A percentile compares a stretch with the other conserved stretches of the same genome.
phyloP scores from a whole-genome alignment of 352 stramenopile species.

The Phytophthora multivora region DNA sequence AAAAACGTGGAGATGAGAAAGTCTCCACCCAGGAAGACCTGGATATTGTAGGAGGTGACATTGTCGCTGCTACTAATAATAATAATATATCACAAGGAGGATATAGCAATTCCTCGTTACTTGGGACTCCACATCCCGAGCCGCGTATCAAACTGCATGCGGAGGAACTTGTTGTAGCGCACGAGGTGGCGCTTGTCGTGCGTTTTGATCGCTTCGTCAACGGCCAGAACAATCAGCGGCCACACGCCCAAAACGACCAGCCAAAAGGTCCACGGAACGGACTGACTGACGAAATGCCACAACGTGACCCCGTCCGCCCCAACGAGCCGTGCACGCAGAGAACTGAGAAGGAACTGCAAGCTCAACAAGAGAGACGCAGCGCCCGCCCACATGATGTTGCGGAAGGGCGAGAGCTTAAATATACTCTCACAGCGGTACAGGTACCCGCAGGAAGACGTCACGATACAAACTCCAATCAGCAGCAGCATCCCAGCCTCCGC shows the following conservation, averaged over 20 bases:
- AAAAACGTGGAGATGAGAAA: constrained; percentile 14
- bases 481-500: constrained; percentile 81
- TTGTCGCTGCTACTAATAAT: neutral
- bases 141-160: constrained; percentile 89
- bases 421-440: constrained; percentile 82
- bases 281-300: constrained; percentile 47
- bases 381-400: constrained; percentile 71
- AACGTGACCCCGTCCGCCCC: constrained; percentile 59
- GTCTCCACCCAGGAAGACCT: constrained; percentile 14
- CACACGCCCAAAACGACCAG: constrained; percentile 48
- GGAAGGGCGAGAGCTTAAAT: constrained; percentile 63
- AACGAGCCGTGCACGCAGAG: constrained; percentile 46
- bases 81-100: too few species aligned
- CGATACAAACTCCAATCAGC: constrained; percentile 64
- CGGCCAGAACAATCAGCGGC: constrained; percentile 58
- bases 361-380: constrained; percentile 44
- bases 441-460: constrained; percentile 76
- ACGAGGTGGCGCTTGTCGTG: constrained; percentile 78
- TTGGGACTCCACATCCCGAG: constrained; percentile 91
- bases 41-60: constrained; percentile 2
- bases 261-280: constrained; percentile 74
- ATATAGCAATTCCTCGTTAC: too few species aligned
- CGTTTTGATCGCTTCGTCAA: constrained; percentile 76
- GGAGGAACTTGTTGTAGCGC: constrained; percentile 85
- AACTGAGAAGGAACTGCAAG: constrained; percentile 55